Conservation (phyloP, 495 filamentous ascomycete species). For the Penicillium goetzii region DNA sequence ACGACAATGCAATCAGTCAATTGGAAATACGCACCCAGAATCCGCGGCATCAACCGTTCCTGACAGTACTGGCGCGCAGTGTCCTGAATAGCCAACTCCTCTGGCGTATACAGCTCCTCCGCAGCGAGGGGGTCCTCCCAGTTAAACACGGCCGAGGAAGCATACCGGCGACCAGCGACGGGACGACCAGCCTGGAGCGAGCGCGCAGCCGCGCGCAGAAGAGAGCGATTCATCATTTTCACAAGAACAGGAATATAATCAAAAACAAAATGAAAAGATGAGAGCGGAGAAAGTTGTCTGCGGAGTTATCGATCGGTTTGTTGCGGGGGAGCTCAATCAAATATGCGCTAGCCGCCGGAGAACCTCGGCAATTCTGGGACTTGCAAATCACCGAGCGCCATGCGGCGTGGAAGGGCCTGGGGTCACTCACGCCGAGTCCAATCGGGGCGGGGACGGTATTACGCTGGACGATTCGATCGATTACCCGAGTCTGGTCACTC, state of each 20-base stretch:
- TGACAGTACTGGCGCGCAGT: conserved; percentile 93
- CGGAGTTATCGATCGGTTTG: conserved; percentile 11
- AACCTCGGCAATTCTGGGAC: conserved; percentile 35
- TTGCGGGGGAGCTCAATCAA: conserved; percentile 38
- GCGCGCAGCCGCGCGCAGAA: conserved; percentile 44
- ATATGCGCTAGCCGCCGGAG: conserved; percentile 32
- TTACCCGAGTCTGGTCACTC: conserved; percentile 18
- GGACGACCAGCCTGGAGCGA: conserved; percentile 33
- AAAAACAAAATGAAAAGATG: conserved; percentile 8
- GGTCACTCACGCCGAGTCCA: neutral
- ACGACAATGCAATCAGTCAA: neutral
- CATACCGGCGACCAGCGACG: conserved; percentile 43
- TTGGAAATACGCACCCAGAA: conserved; percentile 71
- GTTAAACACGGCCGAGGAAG: conserved; percentile 68
- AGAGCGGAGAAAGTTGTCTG: neutral
- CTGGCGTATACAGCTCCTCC: conserved; percentile 76
- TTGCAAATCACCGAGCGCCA: conserved; percentile 17
- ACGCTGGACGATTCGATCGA: conserved; percentile 20
- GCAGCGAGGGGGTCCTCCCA: conserved; percentile 90
- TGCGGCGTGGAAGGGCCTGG: neutral
- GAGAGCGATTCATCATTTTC: conserved; percentile 42
- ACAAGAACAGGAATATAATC: neutral
- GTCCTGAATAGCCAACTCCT: conserved; percentile 86
- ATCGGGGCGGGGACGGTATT: neutral
- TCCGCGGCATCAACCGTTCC: conserved; percentile 79